Conservation (phyloP, 2,329 filamentous ascomycete genomes). For the Monosporascus cannonballus region DNA sequence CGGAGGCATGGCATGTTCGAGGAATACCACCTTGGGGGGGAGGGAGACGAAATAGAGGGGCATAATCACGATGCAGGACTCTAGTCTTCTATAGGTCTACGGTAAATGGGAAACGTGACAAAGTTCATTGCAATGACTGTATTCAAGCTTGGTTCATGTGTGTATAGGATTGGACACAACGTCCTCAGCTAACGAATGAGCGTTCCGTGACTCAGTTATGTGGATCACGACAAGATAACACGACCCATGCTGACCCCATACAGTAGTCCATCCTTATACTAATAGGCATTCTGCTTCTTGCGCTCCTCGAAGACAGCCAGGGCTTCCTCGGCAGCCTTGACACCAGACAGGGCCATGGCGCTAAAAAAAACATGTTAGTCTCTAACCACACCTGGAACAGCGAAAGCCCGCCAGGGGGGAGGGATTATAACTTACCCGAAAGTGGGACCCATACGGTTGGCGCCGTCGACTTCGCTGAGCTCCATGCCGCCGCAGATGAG, state of each 20-base stretch:
- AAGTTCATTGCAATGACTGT: no score
- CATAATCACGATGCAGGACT: no score
- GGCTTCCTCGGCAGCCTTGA: conserved; percentile 87
- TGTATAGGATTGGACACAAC: no score
- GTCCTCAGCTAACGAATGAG: no score
- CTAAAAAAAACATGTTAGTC: conserved; percentile 33
- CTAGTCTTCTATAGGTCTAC: no score
- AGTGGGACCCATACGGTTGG: conserved; percentile 73
- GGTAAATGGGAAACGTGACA: no score
- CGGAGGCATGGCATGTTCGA: no score
- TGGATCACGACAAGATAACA: background rate
- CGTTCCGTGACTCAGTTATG: no score
- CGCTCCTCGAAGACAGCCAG: conserved; percentile 71
- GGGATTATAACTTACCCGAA: conserved; percentile 19
- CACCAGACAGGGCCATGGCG: conserved; percentile 80
- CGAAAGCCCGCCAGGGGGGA: no score
- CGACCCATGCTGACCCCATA: background rate
- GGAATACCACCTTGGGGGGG: no score
- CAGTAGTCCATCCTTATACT: conserved; percentile 6
- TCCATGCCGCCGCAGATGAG: conserved; percentile 96
- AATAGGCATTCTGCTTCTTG: conserved; percentile 68
- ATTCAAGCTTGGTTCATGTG: no score
- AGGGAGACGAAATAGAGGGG: no score
- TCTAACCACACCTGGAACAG: background rate
- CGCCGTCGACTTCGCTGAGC: conserved; percentile 81